Evolutionary conservation across 176 grass and related monocot genomes (phyloP).

Genomic region (Zoysia pacifica): DNA sequence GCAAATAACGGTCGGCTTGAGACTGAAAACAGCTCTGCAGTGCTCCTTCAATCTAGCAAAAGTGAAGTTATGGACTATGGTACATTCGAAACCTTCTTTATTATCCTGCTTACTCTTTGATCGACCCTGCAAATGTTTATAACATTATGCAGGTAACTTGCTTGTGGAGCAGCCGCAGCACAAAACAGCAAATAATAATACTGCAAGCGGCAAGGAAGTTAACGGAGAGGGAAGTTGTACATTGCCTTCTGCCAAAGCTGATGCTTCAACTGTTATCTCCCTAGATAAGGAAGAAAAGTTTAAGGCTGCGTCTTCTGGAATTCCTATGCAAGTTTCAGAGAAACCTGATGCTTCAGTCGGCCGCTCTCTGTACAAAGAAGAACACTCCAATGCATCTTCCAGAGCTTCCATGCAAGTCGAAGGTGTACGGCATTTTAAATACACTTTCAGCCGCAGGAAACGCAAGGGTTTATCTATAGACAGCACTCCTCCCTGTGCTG

Average conservation of each 20-base stretch:
- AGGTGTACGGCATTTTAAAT: constrained; percentile 66
- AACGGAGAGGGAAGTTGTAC: constrained; percentile 34
- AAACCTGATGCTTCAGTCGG: constrained; percentile 37
- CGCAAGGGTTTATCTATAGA: constrained; percentile 56
- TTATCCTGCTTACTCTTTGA: constrained; percentile 7
- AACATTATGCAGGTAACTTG: constrained; percentile 47
- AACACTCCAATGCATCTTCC: background rate
- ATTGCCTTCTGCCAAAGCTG: constrained; percentile 37
- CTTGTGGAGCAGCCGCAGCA: constrained; percentile 15
- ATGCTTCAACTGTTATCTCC: constrained; percentile 33
- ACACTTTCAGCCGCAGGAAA: constrained; percentile 90
- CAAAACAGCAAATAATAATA: constrained; percentile 31
- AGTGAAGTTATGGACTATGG: constrained; percentile 44
- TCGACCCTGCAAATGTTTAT: constrained; percentile 2
- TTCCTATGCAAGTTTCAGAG: constrained; percentile 20
- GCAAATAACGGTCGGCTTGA: constrained; percentile 35
- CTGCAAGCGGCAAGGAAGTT: constrained; percentile 35
- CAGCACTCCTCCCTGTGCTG: constrained; percentile 40
- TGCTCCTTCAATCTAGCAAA: constrained; percentile 30
- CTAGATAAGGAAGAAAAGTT: constrained; percentile 38
- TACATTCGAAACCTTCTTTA: constrained; percentile 18
- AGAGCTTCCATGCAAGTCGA: constrained; percentile 51
- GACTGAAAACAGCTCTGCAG: constrained; percentile 28
- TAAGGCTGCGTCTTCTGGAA: constrained; percentile 2
- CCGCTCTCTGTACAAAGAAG: constrained; percentile 3